These are phyloP conservation scores for Phaeosphaeria sp. DNA, from an alignment of 2,329 filamentous ascomycete genomes.

Conservation along the genomic window DNA sequence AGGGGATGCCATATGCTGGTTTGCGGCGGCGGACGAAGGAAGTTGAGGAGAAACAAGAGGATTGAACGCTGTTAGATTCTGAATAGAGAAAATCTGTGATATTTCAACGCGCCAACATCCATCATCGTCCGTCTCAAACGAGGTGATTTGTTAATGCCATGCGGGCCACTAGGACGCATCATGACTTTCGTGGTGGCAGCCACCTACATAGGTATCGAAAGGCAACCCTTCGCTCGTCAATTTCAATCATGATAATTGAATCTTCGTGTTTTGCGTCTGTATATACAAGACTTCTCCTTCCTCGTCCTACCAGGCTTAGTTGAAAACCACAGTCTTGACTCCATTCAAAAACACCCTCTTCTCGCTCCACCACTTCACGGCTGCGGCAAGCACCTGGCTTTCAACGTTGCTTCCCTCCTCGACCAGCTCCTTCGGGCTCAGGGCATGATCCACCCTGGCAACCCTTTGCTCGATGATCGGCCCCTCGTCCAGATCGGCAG, in stretches of 20 bases:
- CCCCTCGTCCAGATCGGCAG: conserved; percentile 82
- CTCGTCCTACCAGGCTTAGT: conserved; percentile 39
- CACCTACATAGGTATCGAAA: no score
- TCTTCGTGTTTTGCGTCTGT: neutral
- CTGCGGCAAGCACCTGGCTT: conserved; percentile 80
- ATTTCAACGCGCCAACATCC: neutral
- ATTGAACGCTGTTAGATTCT: neutral
- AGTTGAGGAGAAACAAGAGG: neutral
- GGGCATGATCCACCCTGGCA: conserved; percentile 75
- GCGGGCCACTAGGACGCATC: no score
- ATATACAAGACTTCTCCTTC: neutral
- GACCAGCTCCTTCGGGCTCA: conserved; percentile 77
- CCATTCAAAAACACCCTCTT: conserved; percentile 78
- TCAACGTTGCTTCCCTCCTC: conserved; percentile 85
- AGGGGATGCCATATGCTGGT: conserved; percentile 33
- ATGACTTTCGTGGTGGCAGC: no score
- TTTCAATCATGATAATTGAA: neutral
- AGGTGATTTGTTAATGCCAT: no score
- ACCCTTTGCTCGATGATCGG: conserved; percentile 89
- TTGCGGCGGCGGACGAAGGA: conserved; percentile 10
- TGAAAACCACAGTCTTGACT: conserved; percentile 80
- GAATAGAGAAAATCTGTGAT: neutral
- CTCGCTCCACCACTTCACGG: conserved; percentile 85
- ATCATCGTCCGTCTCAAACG: neutral
- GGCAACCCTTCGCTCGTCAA: neutral